Conservation (phyloP, 768 basidiomycete genomes). For the Pleurotus djamor region DNA sequence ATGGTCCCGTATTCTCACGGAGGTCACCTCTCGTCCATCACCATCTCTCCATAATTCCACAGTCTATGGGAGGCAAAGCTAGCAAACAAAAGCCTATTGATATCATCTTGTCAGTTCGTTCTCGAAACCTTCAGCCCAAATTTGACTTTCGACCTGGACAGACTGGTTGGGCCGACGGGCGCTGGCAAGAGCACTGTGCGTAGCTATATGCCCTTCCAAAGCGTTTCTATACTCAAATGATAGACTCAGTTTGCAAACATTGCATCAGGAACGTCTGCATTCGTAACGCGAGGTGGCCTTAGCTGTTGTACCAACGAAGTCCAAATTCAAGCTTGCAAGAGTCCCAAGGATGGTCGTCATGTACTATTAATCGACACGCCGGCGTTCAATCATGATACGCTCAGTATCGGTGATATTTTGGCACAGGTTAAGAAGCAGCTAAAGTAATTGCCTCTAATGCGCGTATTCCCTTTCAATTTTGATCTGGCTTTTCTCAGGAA, state of each 20-base stretch:
- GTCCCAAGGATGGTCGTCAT: not conserved
- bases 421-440: constrained; percentile 7
- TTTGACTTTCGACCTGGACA: not conserved
- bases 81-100: too few relatives aligned
- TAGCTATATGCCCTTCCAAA: not conserved
- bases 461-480: too few relatives aligned
- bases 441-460: too few relatives aligned
- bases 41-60: too few relatives aligned
- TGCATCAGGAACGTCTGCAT: constrained; percentile 1
- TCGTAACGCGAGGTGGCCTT: constrained; percentile 1
- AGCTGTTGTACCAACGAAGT: constrained; percentile 11
- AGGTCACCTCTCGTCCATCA: too few relatives aligned
- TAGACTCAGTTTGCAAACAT: constrained; percentile 13
- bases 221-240: too few relatives aligned
- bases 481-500: too few relatives aligned
- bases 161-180: not conserved
- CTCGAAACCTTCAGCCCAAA: too few relatives aligned
- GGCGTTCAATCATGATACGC: constrained; percentile 13
- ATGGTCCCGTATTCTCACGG: too few relatives aligned
- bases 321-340: not conserved
- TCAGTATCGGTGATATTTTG: too few relatives aligned
- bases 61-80: too few relatives aligned
- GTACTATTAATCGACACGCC: constrained; percentile 16
- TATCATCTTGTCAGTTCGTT: too few relatives aligned
- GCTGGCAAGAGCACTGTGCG: not conserved